Percentiles rank a stretch among this genome's conserved stretches.
These are phyloP conservation scores for Litchi chinensis DNA, from an alignment of 345 rosid genomes.

Conservation along the genomic window DNA sequence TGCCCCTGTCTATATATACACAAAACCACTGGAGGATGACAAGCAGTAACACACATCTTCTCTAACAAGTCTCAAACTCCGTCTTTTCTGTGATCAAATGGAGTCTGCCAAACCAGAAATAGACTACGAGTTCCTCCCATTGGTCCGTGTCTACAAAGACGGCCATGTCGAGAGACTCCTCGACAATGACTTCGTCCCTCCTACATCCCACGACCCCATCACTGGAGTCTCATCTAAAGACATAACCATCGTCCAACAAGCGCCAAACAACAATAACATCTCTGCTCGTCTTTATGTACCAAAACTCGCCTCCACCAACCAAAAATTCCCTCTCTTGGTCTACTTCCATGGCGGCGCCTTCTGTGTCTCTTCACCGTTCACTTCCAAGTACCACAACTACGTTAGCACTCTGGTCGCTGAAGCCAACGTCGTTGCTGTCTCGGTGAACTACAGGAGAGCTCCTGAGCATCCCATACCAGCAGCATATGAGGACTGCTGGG, in stretches of 20 bases:
- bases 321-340: conserved; percentile 49
- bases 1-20: too few species aligned
- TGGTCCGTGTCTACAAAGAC: conserved; percentile 37
- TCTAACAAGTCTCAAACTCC: neutral
- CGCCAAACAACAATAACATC: conserved; percentile 18
- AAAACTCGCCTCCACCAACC: conserved; percentile 12
- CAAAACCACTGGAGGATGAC: neutral
- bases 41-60: neutral
- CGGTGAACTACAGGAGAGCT: conserved; percentile 48
- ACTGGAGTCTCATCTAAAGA: conserved; percentile 52
- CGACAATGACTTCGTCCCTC: conserved; percentile 38
- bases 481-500: conserved; percentile 52
- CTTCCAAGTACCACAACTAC: conserved; percentile 32
- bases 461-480: conserved; percentile 51
- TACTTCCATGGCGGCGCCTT: conserved; percentile 66
- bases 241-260: conserved; percentile 20
- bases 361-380: conserved; percentile 46
- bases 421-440: conserved; percentile 41
- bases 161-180: conserved; percentile 44
- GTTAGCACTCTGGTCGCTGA: conserved; percentile 30
- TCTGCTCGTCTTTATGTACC: conserved; percentile 58
- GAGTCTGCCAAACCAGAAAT: conserved; percentile 30
- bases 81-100: neutral
- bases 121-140: conserved; percentile 28
- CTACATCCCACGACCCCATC: conserved; percentile 33